Evolutionary conservation across 2,329 filamentous ascomycete species (phyloP).

Genomic region (Lecanosticta acicola): DNA sequence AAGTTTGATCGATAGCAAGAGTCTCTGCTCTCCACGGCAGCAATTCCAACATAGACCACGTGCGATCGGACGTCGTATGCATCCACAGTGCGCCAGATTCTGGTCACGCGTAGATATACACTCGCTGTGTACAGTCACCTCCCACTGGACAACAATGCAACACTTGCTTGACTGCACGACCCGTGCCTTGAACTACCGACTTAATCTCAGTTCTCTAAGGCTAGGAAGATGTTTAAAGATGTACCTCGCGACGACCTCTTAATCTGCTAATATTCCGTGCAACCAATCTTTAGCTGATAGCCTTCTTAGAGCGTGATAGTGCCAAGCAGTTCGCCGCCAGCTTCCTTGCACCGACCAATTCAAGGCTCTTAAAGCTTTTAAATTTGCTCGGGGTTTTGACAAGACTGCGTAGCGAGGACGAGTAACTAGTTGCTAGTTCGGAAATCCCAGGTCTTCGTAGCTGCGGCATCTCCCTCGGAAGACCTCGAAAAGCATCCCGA

Average conservation of each 20-base stretch:
- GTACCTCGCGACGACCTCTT: conserved; percentile 1
- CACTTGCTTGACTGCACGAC: background rate
- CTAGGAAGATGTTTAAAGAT: background rate
- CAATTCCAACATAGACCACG: background rate
- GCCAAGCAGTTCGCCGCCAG: background rate
- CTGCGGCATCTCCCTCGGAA: background rate
- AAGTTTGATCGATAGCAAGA: background rate
- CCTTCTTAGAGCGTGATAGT: no score
- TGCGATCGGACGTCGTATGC: no score
- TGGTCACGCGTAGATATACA: background rate
- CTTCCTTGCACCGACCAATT: background rate
- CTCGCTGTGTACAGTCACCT: background rate
- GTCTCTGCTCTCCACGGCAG: background rate
- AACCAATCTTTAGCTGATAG: background rate
- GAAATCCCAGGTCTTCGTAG: background rate
- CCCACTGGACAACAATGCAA: conserved; percentile 2
- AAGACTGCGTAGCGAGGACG: background rate
- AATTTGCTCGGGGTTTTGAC: background rate
- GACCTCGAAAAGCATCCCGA: background rate
- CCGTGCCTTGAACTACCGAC: conserved; percentile 1
- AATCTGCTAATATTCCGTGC: background rate
- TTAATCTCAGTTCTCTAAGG: background rate
- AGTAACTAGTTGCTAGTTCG: background rate
- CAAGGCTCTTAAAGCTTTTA: background rate
- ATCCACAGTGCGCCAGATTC: background rate